Base-by-base conservation (phyloP, 2,329 filamentous ascomycete species). In the Dactylella cylindrospora region DNA sequence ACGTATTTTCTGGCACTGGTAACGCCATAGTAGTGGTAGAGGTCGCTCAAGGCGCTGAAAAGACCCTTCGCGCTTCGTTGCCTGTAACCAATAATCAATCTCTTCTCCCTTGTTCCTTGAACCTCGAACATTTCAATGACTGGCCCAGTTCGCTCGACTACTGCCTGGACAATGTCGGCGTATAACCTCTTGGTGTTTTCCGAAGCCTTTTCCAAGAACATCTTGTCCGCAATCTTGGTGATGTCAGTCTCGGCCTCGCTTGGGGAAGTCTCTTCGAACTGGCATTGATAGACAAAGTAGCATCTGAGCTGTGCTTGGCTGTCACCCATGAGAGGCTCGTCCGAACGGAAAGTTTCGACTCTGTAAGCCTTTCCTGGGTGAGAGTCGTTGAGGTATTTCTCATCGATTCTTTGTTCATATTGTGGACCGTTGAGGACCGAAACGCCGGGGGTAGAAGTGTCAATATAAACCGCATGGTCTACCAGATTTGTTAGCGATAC, bases 91-190 rank as follows among this genome's bases (percentile, higher is more conserved):
- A 98, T 81, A 52, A 98, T 90, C 62, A 98, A 78, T 69, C 93
- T 83, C 81, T 96, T 97, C 78, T 98, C 93, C 25, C 86, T 82
- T 13, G 85, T 87, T 67, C 82, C 88, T 71, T 95, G 89, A 52
- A 98, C 90, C 72, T 98, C 91, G 70, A 95, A 98, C 73, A 95
- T 88, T 75, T 98, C 91, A 68, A 98, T 97, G 68, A 98, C 93
- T 2, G 93, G 93, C 4, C 93, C 93, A 26, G 88, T 91, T 65
- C 93, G 80, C 70, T 79, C 79, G 51, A 96, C 88, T 3, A 90
- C 90, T 51, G 88, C 82, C 71, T 86, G 83, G 71, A 98, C 90
- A 70, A 96, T 88, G 69, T 95, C 86, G 73, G 94, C 87, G 77
- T 98, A 98, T 70, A 98, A 86, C 68, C 88, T 84, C 77, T 91